These are phyloP conservation scores for Cercospora nicotianae DNA, from an alignment of 2,329 filamentous ascomycete genomes.

Conservation along the genomic window DNA sequence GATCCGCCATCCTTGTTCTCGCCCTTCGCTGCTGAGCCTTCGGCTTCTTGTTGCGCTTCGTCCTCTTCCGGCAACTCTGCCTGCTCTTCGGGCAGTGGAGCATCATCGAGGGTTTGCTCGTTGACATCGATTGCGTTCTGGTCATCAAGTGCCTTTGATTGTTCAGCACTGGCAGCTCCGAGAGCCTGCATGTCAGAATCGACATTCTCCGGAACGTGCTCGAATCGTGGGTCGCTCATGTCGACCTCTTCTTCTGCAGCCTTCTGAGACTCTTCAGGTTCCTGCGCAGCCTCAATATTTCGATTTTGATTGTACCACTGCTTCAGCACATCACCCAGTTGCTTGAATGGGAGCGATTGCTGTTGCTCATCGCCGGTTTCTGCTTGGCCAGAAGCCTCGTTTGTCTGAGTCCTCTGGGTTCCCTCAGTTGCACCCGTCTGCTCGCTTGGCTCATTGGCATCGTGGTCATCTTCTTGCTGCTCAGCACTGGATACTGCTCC, in stretches of 20 bases:
- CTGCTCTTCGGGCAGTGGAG: conserved; percentile 32
- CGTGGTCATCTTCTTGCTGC: conserved; percentile 26
- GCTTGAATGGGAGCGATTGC: conserved; percentile 76
- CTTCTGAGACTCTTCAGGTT: conserved; percentile 54
- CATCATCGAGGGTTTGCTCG: conserved; percentile 34
- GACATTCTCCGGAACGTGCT: conserved; percentile 83
- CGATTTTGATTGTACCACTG: conserved; percentile 87
- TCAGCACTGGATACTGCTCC: conserved; percentile 46
- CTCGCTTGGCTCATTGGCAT: conserved; percentile 27
- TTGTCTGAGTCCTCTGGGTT: conserved; percentile 21
- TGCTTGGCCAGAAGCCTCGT: conserved; percentile 23
- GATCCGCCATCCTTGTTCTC: conserved; percentile 20
- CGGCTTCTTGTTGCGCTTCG: conserved; percentile 42
- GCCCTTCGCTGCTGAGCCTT: conserved; percentile 16
- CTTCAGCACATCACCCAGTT: conserved; percentile 88
- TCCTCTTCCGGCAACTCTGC: conserved; percentile 38
- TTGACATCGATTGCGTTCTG: conserved; percentile 70
- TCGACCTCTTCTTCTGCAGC: conserved; percentile 53
- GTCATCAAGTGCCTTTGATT: conserved; percentile 81
- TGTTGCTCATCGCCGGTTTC: conserved; percentile 21
- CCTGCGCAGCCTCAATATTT: conserved; percentile 66
- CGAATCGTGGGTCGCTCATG: conserved; percentile 79
- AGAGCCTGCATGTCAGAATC: conserved; percentile 87
- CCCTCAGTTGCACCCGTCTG: conserved; percentile 31
- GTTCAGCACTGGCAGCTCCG: conserved; percentile 82